These are phyloP conservation scores for Exophiala sp. DNA, from an alignment of 2,329 filamentous ascomycete genomes.

Conservation along the genomic window DNA sequence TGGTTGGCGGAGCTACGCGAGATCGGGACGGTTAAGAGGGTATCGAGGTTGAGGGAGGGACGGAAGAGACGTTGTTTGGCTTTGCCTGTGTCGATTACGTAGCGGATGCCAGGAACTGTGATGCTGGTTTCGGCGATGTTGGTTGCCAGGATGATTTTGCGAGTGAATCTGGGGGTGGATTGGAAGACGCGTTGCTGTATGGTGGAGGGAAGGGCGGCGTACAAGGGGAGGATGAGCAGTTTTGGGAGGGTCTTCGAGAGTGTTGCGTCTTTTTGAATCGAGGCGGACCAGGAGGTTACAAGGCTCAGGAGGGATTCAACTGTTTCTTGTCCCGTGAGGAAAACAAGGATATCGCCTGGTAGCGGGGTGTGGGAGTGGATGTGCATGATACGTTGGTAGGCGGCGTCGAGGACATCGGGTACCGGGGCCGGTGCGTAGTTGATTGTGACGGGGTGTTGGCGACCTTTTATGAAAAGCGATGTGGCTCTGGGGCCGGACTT, in stretches of 20 bases:
- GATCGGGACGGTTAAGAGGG: conserved; percentile 82
- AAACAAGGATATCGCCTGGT: conserved; percentile 91
- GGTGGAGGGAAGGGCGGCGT: conserved; percentile 81
- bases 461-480: conserved; percentile 72
- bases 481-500: conserved; percentile 35
- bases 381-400: conserved; percentile 77
- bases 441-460: conserved; percentile 80
- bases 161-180: conserved; percentile 67
- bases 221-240: conserved; percentile 71
- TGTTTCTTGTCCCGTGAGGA: conserved; percentile 87
- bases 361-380: conserved; percentile 83
- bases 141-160: conserved; percentile 88
- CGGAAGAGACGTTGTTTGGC: conserved; percentile 92
- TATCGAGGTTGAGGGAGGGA: conserved; percentile 79
- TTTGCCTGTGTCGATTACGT: conserved; percentile 89
- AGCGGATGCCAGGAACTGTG: conserved; percentile 87
- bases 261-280: conserved; percentile 60
- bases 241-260: conserved; percentile 55
- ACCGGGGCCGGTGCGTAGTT: conserved; percentile 71
- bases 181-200: conserved; percentile 84
- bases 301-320: conserved; percentile 79
- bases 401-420: conserved; percentile 74
- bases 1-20: conserved; percentile 93
- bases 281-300: conserved; percentile 73
- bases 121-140: conserved; percentile 99